phyloP scores from a whole-genome alignment of 306 rosid species.

The Abrus pulchellus region DNA sequence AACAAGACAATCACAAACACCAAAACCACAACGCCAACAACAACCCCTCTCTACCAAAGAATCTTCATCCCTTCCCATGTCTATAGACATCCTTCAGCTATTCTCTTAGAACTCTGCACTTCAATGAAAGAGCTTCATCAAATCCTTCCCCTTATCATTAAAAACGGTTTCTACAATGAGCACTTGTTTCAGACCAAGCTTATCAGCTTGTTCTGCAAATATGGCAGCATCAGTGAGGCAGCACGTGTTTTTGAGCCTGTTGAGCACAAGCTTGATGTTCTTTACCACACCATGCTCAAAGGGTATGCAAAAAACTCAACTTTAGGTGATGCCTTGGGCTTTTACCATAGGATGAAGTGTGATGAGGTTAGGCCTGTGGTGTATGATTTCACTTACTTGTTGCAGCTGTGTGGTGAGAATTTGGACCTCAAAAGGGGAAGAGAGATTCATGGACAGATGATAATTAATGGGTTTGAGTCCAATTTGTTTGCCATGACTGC shows the following conservation, averaged over 20 bases:
- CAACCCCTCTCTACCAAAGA: constrained; percentile 67
- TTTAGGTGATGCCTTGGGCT: constrained; percentile 56
- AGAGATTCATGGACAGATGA: constrained; percentile 80
- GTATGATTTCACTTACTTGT: constrained; percentile 83
- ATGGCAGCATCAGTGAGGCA: constrained; percentile 69
- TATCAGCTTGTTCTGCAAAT: constrained; percentile 78
- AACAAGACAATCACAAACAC: constrained; percentile 26
- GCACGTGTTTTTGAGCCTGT: constrained; percentile 75
- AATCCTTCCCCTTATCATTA: constrained; percentile 74
- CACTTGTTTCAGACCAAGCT: constrained; percentile 91
- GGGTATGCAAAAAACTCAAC: constrained; percentile 78
- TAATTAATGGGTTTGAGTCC: constrained; percentile 66
- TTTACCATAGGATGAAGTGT: constrained; percentile 66
- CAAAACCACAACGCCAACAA: constrained; percentile 33
- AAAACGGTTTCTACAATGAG: constrained; percentile 74
- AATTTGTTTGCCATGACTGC: constrained; percentile 90
- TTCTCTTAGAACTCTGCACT: constrained; percentile 83
- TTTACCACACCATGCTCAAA: constrained; percentile 90
- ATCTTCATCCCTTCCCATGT: constrained; percentile 79
- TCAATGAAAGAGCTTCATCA: constrained; percentile 78
- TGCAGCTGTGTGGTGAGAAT: constrained; percentile 74
- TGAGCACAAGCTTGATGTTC: constrained; percentile 71
- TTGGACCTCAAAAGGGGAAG: constrained; percentile 77
- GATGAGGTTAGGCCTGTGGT: constrained; percentile 81
- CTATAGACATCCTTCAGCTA: constrained; percentile 82